Base-by-base conservation (phyloP, 176 grass and related monocot species). In the Bothriochloa decipiens region DNA sequence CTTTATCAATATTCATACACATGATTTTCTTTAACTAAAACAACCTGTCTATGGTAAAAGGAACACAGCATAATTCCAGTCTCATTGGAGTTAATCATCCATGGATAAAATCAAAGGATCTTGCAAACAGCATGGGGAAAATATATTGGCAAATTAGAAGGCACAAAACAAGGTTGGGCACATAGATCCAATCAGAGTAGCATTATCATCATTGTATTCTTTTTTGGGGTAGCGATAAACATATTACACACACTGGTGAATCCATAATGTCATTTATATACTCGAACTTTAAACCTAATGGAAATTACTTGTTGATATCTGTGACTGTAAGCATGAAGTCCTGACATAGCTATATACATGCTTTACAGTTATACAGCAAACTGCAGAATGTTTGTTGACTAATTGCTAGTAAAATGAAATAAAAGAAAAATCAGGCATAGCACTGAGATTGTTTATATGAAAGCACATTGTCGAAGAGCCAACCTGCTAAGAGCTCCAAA, bases 401-500 rank as follows among this genome's bases (percentile, higher is more conserved):
- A 49, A 20, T 55, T 33, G 22, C 25, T 78, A 72, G 53, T 57
- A 5, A 58, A 74, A 74, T 67, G 8, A 26, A 68, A 74, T 58
- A 58, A 9, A 60, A 67, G 20, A 39, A 79, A 33, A 43, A 32
- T 17, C 40, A 69, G 74, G 77, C 27, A 75, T 64, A 64, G 7
- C 77, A 75, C 70, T 22, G 15, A 78, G 52, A 23, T 33, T 6
- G 13, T 74, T 50, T 39, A 78, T 58, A 37, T 73, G 45, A 41
- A 74, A 87, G n/a, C 15, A 78, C 68, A 55, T 23, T 52, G 74
- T 55, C 16, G 35, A 74, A 83, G 66, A 88, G 49, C 68, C 65
- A 87, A 98, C 93, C 96, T 94, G 93, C 91, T 78, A 98, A 78
- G 9, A 98, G 79, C 88, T 98, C 93, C 79, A 98, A 93, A 95